Conservation (phyloP, 129 eudicot genomes). For the Daucus carota region DNA sequence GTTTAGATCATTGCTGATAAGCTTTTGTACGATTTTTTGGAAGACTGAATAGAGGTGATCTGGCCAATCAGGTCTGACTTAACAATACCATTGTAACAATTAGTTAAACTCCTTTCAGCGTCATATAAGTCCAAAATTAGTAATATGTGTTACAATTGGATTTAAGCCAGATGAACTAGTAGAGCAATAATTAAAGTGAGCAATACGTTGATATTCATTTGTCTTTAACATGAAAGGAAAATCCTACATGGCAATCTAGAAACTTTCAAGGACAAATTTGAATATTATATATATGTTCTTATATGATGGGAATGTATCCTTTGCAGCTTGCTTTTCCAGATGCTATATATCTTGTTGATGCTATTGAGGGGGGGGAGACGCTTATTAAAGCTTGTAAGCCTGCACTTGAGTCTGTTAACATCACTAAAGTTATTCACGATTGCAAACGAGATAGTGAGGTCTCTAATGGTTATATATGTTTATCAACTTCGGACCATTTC, state of each 20-base stretch:
- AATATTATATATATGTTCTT: not conserved
- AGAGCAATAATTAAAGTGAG: too few relatives aligned
- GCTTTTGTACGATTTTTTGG: not conserved
- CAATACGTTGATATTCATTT: too few relatives aligned
- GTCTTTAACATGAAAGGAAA: too few relatives aligned
- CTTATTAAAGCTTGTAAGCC: conserved; percentile 98
- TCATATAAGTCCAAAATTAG: too few relatives aligned
- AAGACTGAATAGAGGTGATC: not conserved
- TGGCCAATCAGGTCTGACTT: not conserved
- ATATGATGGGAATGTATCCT: not conserved
- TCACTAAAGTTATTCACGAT: conserved; percentile 98
- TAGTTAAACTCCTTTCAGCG: too few relatives aligned
- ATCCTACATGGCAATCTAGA: too few relatives aligned
- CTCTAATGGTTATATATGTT: conserved; percentile 31
- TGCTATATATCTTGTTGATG: conserved; percentile 88
- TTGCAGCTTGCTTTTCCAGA: conserved; percentile 79
- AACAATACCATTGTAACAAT: too few relatives aligned
- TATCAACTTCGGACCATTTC: conserved; percentile 10
- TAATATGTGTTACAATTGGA: too few relatives aligned
- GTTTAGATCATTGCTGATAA: not conserved
- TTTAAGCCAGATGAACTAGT: too few relatives aligned
- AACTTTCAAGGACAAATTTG: not conserved
- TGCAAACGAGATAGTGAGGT: conserved; percentile 99
- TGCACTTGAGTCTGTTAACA: conserved; percentile 88
- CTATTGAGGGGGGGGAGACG: conserved; percentile 63